A percentile compares a stretch with the other conserved stretches of the same genome.
Conservation (phyloP, 2,329 filamentous ascomycete genomes). For the Cytospora mali region DNA sequence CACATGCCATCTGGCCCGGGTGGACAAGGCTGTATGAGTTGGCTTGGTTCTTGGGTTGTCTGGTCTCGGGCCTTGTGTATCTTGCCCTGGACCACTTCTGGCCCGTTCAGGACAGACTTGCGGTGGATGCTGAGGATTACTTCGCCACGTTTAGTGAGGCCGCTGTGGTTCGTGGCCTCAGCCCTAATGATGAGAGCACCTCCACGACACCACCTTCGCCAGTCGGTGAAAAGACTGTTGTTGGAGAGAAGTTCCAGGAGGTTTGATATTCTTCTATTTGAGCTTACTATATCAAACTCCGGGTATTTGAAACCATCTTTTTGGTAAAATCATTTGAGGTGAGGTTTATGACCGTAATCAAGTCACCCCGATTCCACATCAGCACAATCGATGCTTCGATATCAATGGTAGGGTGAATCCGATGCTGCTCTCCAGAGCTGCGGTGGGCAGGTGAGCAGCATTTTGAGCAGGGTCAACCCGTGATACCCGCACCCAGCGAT, state of each 20-base stretch:
- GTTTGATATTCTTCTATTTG: background rate
- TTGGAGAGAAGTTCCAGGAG: background rate
- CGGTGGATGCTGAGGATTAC: constrained; percentile 34
- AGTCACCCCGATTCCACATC: too few species aligned
- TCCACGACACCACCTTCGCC: background rate
- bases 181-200: background rate
- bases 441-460: background rate
- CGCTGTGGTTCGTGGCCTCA: background rate
- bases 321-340: too few species aligned
- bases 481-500: background rate
- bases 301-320: too few species aligned
- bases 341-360: too few species aligned
- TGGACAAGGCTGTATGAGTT: constrained; percentile 37
- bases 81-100: constrained; percentile 29
- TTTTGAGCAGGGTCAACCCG: background rate
- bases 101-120: constrained; percentile 29
- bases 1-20: constrained; percentile 26
- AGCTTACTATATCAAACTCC: too few species aligned
- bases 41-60: constrained; percentile 33
- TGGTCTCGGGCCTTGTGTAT: constrained; percentile 30
- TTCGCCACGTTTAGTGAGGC: constrained; percentile 34
- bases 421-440: too few species aligned
- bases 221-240: background rate
- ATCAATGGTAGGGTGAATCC: too few species aligned
- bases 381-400: too few species aligned